Percentiles rank a stretch among this genome's conserved stretches.
Conservation (phyloP, 116 monocot species). For the Cymodocea nodosa region DNA sequence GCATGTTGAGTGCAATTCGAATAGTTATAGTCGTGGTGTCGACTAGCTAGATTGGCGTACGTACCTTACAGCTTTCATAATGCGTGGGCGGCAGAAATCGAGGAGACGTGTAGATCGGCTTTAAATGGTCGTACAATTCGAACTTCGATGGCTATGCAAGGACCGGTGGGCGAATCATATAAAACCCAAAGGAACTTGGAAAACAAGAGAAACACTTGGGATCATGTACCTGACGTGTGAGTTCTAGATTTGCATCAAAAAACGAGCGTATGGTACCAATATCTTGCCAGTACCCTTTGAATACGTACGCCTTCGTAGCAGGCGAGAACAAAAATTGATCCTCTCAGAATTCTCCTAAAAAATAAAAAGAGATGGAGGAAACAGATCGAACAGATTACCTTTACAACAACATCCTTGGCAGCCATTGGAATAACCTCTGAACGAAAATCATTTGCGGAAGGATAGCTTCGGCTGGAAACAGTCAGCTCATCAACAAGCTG, state of each 20-base stretch:
- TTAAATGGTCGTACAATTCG: slow-evolving; percentile 68
- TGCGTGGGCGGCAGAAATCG: slow-evolving; percentile 78
- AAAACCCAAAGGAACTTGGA: background rate
- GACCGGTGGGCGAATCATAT: background rate
- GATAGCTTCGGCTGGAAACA: slow-evolving; percentile 28
- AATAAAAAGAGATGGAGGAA: too few species aligned
- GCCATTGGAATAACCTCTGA: slow-evolving; percentile 73
- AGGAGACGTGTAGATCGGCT: slow-evolving; percentile 86
- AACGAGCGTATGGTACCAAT: slow-evolving; percentile 81
- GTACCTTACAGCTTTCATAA: slow-evolving; percentile 63
- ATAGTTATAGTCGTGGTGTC: too few species aligned
- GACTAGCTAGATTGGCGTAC: background rate
- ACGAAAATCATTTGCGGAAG: slow-evolving; percentile 66
- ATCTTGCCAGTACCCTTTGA: slow-evolving; percentile 84
- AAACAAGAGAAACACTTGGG: background rate
- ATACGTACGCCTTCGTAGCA: slow-evolving; percentile 51
- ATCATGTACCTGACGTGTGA: slow-evolving; percentile 44
- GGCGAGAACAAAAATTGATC: background rate
- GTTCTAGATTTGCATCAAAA: slow-evolving; percentile 75
- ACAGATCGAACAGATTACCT: too few species aligned
- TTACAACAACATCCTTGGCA: slow-evolving; percentile 44
- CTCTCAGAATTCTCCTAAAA: too few species aligned
- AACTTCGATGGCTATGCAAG: slow-evolving; percentile 53
- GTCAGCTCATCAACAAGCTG: background rate
- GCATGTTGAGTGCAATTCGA: too few species aligned